Conservation (phyloP, 352 stramenopile species). For the Globisporangium nodosum region DNA sequence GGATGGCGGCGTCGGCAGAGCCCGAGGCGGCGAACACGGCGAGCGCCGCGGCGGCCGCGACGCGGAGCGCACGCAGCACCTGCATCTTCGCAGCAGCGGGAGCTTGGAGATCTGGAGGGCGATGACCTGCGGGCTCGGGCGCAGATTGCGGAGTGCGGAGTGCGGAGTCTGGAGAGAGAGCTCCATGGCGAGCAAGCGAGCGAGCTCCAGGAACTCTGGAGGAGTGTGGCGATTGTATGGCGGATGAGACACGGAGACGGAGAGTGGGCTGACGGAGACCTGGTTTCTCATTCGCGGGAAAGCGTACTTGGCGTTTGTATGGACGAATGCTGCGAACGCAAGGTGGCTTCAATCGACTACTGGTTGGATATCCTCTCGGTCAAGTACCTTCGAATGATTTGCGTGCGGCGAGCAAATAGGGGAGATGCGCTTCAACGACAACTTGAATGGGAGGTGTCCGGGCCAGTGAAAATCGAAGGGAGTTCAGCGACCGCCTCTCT, state of each 20-base stretch:
- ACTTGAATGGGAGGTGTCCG: neutral
- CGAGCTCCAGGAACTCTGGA: neutral
- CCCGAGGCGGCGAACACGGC: constrained; percentile 4
- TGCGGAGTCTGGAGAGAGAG: neutral
- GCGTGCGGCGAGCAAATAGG: neutral
- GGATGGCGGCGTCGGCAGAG: constrained; percentile 1
- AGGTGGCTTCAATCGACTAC: neutral
- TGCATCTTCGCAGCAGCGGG: constrained; percentile 2
- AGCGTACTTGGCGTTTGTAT: neutral
- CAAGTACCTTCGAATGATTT: neutral
- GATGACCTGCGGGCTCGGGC: neutral
- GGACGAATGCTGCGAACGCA: neutral
- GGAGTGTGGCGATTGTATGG: neutral
- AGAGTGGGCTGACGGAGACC: neutral
- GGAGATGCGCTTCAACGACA: neutral
- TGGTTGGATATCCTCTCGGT: neutral
- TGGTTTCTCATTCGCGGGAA: neutral
- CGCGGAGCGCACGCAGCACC: constrained; percentile 11
- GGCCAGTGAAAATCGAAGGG: neutral
- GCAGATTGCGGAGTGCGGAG: neutral
- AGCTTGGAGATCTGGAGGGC: neutral
- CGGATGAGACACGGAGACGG: neutral
- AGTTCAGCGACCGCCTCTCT: neutral
- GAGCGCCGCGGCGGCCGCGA: constrained; percentile 7
- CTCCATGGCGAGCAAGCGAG: neutral